Base-by-base conservation (phyloP, 768 basidiomycete species). In the Lanmaoa rubissima region DNA sequence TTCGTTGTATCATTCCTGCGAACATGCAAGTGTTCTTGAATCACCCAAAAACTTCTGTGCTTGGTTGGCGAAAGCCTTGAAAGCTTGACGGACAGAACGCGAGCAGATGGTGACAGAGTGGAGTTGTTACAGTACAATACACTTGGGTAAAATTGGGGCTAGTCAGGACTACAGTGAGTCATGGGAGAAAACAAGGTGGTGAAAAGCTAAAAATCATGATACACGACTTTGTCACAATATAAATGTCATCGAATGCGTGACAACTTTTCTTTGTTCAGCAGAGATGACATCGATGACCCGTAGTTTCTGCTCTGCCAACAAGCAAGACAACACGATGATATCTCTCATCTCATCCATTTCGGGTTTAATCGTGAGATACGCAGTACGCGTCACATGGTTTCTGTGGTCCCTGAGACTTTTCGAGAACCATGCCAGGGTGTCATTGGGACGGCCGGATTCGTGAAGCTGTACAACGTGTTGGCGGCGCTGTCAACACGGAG, bases 291-390 rank as follows among this genome's bases (percentile, higher is more conserved):
- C 19, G 6, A 32, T 16, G 24, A 43, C 26, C 34, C 52, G 57
- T 13, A 61, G 50, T 21, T 55, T 61, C 16, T 60, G 53, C 24
- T 45, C 65, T 21, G 48, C 62, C 60, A 66, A 38, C 39, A 67
- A 24, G 31, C 62, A 65, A 43, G 65, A 65, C 35, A 64, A 39
- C 5, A 67, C 65, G 43, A 65, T 51, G 44, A 55, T 40, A 31
- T 67, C 62, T 46, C 28, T 47, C 47, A 59, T 39, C 34, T 57
- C 53, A 12, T 7, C 34, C 38, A 60, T 31, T 31, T 64, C 62
- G 9, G 55, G 57, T 28, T 44, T 64, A 38, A 66, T 58, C 11
- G 48, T 9, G 16, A 66, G 65, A 19, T n/a, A 35, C 7, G 61
- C 31, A 16, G 54, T 36, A n/a, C 13, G 26, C 9, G 21, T 31